Conservation (phyloP, 371 early-diverging fungal species). For the Haplosporangium sp. region DNA sequence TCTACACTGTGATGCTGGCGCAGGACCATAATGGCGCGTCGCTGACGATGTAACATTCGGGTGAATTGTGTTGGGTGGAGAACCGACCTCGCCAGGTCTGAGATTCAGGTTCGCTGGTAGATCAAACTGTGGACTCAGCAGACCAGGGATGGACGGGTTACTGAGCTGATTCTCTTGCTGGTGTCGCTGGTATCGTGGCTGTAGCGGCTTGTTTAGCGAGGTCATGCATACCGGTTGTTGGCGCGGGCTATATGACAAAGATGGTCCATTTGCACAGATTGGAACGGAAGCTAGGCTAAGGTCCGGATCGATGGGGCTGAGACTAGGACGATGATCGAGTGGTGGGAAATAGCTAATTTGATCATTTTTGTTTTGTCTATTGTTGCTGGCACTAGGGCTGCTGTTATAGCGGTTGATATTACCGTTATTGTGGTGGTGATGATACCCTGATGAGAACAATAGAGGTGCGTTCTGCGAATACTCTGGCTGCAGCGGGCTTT, state of each 20-base stretch:
- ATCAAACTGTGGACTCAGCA: slow-evolving; percentile 34
- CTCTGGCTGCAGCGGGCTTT: slow-evolving; percentile 26
- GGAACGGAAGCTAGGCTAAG: slow-evolving; percentile 32
- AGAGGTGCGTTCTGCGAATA: slow-evolving; percentile 50
- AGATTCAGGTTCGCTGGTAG: slow-evolving; percentile 2
- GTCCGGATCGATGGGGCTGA: too few relatives aligned
- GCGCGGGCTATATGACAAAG: slow-evolving; percentile 52
- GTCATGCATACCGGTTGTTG: slow-evolving; percentile 42
- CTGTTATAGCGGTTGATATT: slow-evolving; percentile 15
- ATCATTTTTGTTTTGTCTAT: too few relatives aligned
- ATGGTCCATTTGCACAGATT: slow-evolving; percentile 41
- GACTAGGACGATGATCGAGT: too few relatives aligned
- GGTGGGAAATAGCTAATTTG: too few relatives aligned
- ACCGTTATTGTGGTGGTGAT: too few relatives aligned
- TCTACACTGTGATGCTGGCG: slow-evolving; percentile 46
- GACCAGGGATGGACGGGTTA: slow-evolving; percentile 20
- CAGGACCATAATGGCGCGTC: slow-evolving; percentile 53
- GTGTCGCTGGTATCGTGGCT: too few relatives aligned
- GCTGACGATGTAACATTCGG: slow-evolving; percentile 11
- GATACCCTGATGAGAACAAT: slow-evolving; percentile 43
- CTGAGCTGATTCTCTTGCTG: slow-evolving; percentile 32
- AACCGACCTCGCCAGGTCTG: not conserved
- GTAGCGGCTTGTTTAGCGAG: slow-evolving; percentile 19
- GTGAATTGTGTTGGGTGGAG: slow-evolving; percentile 16
- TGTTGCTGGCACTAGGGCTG: not conserved